Base-by-base conservation (phyloP, 148 eudicot genomes). In the Nyssa sinensis region DNA sequence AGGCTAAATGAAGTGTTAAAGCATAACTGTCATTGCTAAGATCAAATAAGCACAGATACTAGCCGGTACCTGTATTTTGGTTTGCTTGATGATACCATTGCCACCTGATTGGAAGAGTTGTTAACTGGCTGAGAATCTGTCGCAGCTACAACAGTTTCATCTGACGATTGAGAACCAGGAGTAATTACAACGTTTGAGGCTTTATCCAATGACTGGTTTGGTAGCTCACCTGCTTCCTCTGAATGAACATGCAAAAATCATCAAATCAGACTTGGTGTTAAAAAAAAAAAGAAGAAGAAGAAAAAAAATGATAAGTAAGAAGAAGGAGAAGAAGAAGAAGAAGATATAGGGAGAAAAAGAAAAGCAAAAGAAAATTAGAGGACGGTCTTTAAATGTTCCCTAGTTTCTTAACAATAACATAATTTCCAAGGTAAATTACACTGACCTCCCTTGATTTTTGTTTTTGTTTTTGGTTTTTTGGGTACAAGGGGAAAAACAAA, bases 41-140 rank as follows among this genome's bases (percentile, higher is more conserved):
- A 21, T n/a, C 59, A 55, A 71, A 2, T 69, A 21, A 70, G 47
- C 47, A 75, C 16, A 30, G 49, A 61, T 41, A 60, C 67, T 24
- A 25, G 13, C 27, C 32, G 30, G 62, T 59, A 94, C 98, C 98
- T 94, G 90, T 86, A 91, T 78, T 93, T 93, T 64, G 94, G 94
- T 64, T 85, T 91, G 70, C 88, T 66, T 59, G 79, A 25, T 67
- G 87, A 29, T 60, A 37, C 70, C 5, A 67, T 66, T 39, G 67
- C 59, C 23, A 74, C 85, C 66, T 86, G 74, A 67, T 55, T 74
- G 65, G 86, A 60, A 60, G 60, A 39, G 37, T 68, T 82, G 60
- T 73, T 76, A 71, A 44, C 81, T 25, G 81, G 37, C 51, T 83
- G 76, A 53, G 78, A 75, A 80, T 81, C 79, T 34, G 71, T 66